Percentiles rank a stretch among this genome's conserved stretches.
phyloP scores from a whole-genome alignment of 2,329 filamentous ascomycete genomes.

The Diaporthe caulivora region DNA sequence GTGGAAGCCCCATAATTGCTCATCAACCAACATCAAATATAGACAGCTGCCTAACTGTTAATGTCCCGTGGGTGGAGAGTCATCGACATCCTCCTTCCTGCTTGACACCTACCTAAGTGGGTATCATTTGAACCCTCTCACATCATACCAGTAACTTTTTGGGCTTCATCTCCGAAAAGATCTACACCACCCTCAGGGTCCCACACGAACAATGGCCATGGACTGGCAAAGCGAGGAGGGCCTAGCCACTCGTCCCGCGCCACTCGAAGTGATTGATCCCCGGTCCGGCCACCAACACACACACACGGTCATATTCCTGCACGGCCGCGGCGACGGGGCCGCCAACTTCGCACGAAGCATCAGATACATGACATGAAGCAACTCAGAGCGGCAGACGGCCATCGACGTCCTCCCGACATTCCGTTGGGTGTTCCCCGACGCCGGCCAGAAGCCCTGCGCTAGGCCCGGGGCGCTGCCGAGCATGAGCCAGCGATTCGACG shows the following conservation, averaged over 20 bases:
- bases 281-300: constrained; percentile 48
- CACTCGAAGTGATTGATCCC: constrained; percentile 23
- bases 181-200: no score
- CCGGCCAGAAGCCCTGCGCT: constrained; percentile 44
- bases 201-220: constrained; percentile 20
- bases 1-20: background rate
- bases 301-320: constrained; percentile 60
- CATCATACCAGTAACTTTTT: no score
- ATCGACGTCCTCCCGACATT: constrained; percentile 57
- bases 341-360: constrained; percentile 49
- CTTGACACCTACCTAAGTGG: no score
- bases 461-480: constrained; percentile 43
- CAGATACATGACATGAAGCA: constrained; percentile 40
- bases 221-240: constrained; percentile 30
- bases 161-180: no score
- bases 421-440: constrained; percentile 61
- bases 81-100: background rate
- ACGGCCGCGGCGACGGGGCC: constrained; percentile 58
- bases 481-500: constrained; percentile 64
- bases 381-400: constrained; percentile 51
- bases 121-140: no score
- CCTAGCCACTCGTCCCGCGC: background rate
- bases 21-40: background rate
- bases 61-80: background rate
- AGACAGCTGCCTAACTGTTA: background rate